Evolutionary conservation across 1,284 basidiomycete genomes (phyloP).

Genomic region (Apiotrichum montevideense): DNA sequence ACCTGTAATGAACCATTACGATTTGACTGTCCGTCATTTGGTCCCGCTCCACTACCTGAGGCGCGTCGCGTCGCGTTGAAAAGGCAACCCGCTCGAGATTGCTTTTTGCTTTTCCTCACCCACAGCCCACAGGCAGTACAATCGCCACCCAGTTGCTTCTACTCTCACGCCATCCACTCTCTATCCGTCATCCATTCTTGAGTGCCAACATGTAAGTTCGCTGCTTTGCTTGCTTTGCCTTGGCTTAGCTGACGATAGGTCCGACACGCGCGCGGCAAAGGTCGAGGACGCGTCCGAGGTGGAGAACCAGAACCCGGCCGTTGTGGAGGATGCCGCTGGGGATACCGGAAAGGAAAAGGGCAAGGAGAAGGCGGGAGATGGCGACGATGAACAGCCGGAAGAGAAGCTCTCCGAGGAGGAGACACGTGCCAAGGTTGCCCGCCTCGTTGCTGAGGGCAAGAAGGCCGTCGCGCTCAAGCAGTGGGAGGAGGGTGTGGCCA

Average conservation of each 20-base stretch:
- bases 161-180: background rate
- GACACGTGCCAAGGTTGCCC: slow-evolving; percentile 22
- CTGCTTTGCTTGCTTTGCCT: too few relatives aligned
- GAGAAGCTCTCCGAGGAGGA: slow-evolving; percentile 1
- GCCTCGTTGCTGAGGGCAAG: slow-evolving; percentile 43
- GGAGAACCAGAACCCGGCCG: too few relatives aligned
- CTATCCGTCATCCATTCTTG: background rate
- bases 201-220: background rate
- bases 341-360: background rate
- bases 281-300: background rate
- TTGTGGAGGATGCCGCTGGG: too few relatives aligned
- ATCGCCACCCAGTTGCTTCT: background rate
- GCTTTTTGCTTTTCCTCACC: background rate
- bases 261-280: background rate
- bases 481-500: slow-evolving; percentile 75
- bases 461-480: slow-evolving; percentile 74
- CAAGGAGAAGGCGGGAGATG: background rate
- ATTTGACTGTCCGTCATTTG: too few relatives aligned
- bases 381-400: background rate
- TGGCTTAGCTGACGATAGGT: background rate
- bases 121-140: background rate
- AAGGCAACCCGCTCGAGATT: background rate
- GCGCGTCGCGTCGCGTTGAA: background rate
- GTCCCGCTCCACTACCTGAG: background rate
- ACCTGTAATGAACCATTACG: too few relatives aligned